Percentiles rank a stretch among this genome's conserved stretches.
Evolutionary conservation across 2,329 filamentous ascomycete species (phyloP).

Genomic region (Diaporthe caulivora): DNA sequence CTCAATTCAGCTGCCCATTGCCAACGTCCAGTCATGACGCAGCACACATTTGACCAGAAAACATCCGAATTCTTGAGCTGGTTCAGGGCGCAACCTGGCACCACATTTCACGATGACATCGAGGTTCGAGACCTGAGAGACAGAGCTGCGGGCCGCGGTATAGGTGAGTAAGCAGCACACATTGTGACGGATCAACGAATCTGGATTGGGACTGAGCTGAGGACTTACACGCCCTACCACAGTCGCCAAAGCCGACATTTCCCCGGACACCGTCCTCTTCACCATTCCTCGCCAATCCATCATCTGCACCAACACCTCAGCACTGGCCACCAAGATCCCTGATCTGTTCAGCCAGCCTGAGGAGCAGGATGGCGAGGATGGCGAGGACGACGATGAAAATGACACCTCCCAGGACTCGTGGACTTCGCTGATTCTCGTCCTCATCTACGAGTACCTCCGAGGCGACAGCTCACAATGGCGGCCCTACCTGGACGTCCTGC

Average conservation of each 20-base stretch:
- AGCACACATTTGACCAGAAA: conserved; percentile 53
- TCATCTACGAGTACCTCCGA: conserved; percentile 81
- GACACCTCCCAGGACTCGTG: conserved; percentile 61
- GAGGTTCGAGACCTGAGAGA: conserved; percentile 64
- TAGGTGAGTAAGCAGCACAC: conserved; percentile 54
- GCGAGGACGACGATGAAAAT: conserved; percentile 53
- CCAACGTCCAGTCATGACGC: conserved; percentile 11
- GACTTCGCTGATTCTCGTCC: conserved; percentile 76
- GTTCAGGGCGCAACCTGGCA: conserved; percentile 65
- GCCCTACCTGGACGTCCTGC: conserved; percentile 80
- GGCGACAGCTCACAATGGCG: conserved; percentile 76
- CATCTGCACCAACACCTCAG: conserved; percentile 80
- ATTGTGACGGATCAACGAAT: conserved; percentile 12
- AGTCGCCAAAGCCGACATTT: conserved; percentile 80
- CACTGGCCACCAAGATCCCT: conserved; percentile 69
- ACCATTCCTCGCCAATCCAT: conserved; percentile 80
- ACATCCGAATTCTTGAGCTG: conserved; percentile 64
- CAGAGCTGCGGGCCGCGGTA: conserved; percentile 66
- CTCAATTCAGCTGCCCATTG: background rate
- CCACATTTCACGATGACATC: conserved; percentile 66
- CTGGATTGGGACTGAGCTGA: background rate
- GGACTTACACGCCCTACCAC: conserved; percentile 32
- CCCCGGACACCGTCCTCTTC: conserved; percentile 82
- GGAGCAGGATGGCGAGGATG: conserved; percentile 46
- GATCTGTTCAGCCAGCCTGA: conserved; percentile 58